These are phyloP conservation scores for Panicum miliaceum DNA, from an alignment of 176 grass and related monocot species.

Conservation along the genomic window DNA sequence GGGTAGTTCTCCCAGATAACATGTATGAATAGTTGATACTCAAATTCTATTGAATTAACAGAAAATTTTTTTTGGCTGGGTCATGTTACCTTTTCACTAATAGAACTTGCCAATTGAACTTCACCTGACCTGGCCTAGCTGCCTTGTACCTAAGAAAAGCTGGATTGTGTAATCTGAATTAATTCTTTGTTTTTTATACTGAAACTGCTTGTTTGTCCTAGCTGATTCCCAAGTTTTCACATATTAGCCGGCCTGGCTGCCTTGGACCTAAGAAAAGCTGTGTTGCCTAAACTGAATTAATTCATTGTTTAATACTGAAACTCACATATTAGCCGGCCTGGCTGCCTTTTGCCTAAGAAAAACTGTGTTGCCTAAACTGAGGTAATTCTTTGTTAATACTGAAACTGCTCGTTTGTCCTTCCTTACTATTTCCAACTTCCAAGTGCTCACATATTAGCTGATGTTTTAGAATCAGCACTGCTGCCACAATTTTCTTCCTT, in stretches of 20 bases:
- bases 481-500: conserved; percentile 13
- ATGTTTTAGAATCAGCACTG: conserved; percentile 1
- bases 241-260: not conserved
- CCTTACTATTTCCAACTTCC: not conserved
- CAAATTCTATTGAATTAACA: not conserved
- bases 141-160: not conserved
- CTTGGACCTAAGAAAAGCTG: conserved; percentile 7
- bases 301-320: not conserved
- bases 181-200: not conserved
- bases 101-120: conserved; percentile 1
- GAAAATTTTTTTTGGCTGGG: not conserved
- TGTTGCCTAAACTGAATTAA: not conserved
- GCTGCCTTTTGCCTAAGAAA: conserved; percentile 17
- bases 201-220: not conserved
- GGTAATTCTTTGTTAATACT: not conserved
- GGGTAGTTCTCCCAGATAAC: not conserved
- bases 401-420: not conserved
- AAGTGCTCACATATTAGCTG: not conserved
- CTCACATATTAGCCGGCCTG: not conserved
- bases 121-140: not conserved
- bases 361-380: not conserved
- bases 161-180: not conserved
- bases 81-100: not conserved
- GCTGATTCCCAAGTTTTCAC: not conserved
- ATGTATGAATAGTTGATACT: not conserved